These are phyloP conservation scores for Prunus yedoensis DNA, from an alignment of 331 rosid species.

Conservation along the genomic window DNA sequence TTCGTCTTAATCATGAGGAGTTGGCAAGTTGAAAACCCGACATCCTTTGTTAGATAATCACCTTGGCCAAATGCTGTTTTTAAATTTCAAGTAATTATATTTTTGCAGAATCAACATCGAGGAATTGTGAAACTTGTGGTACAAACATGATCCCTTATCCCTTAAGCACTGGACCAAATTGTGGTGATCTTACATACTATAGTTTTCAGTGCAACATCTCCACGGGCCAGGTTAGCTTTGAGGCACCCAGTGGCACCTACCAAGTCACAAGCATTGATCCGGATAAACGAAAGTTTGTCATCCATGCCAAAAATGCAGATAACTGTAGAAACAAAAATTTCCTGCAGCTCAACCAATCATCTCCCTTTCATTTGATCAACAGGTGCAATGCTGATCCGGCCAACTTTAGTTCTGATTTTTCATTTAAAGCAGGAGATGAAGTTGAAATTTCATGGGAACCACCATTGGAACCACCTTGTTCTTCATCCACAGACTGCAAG, in stretches of 20 bases:
- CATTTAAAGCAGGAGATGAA: conserved; percentile 43
- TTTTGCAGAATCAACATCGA: conserved; percentile 49
- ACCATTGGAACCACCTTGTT: conserved; percentile 54
- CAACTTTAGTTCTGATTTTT: conserved; percentile 33
- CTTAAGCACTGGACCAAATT: conserved; percentile 54
- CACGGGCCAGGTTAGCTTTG: conserved; percentile 52
- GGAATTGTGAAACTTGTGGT: conserved; percentile 63
- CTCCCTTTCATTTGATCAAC: conserved; percentile 48
- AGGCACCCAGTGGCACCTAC: conserved; percentile 42
- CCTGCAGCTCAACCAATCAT: conserved; percentile 48
- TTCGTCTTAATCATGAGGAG: too few relatives aligned
- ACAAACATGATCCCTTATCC: conserved; percentile 72
- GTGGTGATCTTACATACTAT: conserved; percentile 58
- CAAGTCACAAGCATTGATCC: conserved; percentile 50
- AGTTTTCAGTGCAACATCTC: conserved; percentile 48
- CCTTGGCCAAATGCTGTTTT: conserved; percentile 2
- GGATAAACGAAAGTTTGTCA: conserved; percentile 38
- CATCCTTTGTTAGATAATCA: not conserved
- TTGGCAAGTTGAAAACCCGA: too few relatives aligned
- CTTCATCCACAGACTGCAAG: conserved; percentile 50
- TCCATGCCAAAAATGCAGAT: conserved; percentile 38
- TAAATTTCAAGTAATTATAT: conserved; percentile 13
- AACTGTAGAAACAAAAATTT: conserved; percentile 37
- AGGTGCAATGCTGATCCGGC: conserved; percentile 45
- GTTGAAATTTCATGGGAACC: conserved; percentile 53